Evolutionary conservation across 352 stramenopile genomes (phyloP), one percentile per base, ranked within the genome.

Genomic region (Aphanomyces stellatus): DNA sequence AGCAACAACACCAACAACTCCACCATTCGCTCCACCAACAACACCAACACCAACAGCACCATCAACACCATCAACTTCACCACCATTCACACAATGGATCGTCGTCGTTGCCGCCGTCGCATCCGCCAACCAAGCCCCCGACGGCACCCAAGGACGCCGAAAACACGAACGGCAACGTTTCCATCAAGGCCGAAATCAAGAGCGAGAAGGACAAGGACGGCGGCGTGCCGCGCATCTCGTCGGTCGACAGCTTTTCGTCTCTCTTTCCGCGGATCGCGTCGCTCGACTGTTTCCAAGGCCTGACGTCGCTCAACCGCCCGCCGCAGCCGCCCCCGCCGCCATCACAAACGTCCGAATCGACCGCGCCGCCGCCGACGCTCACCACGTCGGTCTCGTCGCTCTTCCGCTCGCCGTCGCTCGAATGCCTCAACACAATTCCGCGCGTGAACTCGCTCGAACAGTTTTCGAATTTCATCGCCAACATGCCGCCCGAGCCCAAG

Each of bases 221-320:
- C 42, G 65, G 69, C 7, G 83, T 87, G 33, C 82, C 78, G 31
- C 85, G 85, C 31, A 82, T 93, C 51, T 93, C 85, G 35, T 91
- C 82, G 7, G 90, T 93, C 59, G 85, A 93, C 73, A 90, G 81
- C 71, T 93, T 93, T 62, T 88, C 81, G 42, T 91, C 81, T 30
- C 55, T 93, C 13, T 93, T 93, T 61, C 85, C 85, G 17, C 85
- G 85, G 34, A 84, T 93, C 60, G 85, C 81, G 46, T 91, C 82
- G 59, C 84, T 93, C 55, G 85, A 93, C 53, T 88, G 87, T 69
- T 93, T 93, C 56, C 78, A 87, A 63, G 70, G 74, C 41, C 59
- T 60, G 10, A 17, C 43, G 43, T 76, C 74, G 33, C 42, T 74
- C 41, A n/a, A n/a, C n/a, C n/a, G n/a, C n/a, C n/a, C n/a, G n/a